Conservation (phyloP, 148 eudicot genomes). For the Rhododendron ferrugineum region DNA sequence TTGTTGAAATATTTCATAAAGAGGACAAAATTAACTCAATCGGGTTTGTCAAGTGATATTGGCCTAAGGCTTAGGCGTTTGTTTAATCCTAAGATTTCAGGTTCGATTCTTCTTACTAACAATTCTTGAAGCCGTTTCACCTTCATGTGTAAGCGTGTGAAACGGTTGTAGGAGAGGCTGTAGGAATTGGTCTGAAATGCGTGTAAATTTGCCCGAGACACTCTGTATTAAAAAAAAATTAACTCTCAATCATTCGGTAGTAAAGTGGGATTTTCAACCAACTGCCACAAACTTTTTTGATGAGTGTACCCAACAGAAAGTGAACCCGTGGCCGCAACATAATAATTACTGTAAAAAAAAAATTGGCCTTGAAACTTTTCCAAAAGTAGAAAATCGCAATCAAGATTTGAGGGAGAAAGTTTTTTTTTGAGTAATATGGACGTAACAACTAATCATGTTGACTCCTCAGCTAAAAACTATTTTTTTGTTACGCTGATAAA, state of each 20-base stretch:
- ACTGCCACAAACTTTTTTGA: neutral
- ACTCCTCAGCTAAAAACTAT: neutral
- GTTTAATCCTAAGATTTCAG: no score
- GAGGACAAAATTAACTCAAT: neutral
- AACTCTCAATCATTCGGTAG: neutral
- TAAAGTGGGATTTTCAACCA: neutral
- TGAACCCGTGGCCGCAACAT: neutral
- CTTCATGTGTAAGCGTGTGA: no score
- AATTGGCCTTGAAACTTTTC: neutral
- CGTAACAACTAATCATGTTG: neutral
- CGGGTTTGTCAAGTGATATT: no score
- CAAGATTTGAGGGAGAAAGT: neutral
- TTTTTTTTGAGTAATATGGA: neutral
- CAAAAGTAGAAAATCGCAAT: neutral
- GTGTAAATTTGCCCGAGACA: no score
- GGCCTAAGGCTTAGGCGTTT: no score
- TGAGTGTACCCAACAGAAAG: neutral
- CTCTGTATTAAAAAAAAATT: neutral
- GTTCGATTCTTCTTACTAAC: no score
- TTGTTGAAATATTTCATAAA: neutral
- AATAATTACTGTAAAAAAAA: neutral
- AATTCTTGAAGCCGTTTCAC: no score
- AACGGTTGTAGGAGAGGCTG: accelerated
- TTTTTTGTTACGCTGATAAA: neutral
- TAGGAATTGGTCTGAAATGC: accelerated